These are phyloP conservation scores for Entomortierella beljakovae DNA, from an alignment of 192 early-diverging fungal species.

Conservation along the genomic window DNA sequence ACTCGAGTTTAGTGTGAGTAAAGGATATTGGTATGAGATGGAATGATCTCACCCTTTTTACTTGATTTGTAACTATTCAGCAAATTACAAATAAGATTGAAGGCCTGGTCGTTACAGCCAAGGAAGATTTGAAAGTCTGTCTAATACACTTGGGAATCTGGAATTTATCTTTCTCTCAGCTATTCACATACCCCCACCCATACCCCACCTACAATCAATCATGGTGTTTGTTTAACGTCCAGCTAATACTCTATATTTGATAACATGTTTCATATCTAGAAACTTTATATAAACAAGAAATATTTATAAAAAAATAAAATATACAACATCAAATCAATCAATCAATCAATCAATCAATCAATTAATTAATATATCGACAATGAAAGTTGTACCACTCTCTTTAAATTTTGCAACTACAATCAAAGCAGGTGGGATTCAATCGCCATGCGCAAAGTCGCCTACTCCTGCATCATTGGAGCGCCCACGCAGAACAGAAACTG, in stretches of 20 bases:
- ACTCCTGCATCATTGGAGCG: constrained; percentile 42
- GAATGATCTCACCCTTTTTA: constrained; percentile 1
- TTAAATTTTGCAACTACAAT: constrained; percentile 11
- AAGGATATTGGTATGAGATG: constrained; percentile 4
- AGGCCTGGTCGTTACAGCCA: no score
- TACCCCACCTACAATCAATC: neutral
- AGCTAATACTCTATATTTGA: no score
- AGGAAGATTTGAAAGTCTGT: constrained; percentile 47
- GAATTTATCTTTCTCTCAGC: neutral
- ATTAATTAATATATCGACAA: neutral
- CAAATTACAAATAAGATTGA: no score
- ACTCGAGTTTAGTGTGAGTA: neutral
- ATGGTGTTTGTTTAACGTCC: no score
- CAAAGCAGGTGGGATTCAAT: constrained; percentile 2
- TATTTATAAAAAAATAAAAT: no score
- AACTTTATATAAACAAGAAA: no score
- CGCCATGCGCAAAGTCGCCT: constrained; percentile 48
- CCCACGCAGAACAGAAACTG: constrained; percentile 29
- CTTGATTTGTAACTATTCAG: no score
- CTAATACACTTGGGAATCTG: constrained; percentile 10
- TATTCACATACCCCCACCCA: neutral
- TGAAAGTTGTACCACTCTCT: constrained; percentile 39
- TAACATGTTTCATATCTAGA: no score
- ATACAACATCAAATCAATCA: neutral
- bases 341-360: neutral